Percentiles rank a stretch among this genome's conserved stretches.
Conservation (phyloP, 306 rosid genomes). For the Vachellia collinsii region DNA sequence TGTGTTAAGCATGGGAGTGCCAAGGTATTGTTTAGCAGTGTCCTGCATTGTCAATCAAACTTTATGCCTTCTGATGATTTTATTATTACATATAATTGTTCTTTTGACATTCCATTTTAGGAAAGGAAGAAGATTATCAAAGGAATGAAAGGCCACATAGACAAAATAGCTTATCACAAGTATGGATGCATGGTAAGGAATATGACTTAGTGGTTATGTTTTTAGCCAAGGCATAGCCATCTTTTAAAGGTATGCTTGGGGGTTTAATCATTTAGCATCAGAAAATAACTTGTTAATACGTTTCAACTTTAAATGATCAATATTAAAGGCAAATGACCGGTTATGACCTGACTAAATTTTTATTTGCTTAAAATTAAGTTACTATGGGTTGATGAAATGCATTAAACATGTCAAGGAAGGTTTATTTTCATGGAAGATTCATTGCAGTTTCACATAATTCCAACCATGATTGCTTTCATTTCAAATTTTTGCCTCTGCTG, state of each 20-base stretch:
- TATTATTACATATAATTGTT: conserved; percentile 28
- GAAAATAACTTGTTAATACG: not conserved
- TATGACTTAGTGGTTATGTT: conserved; percentile 29
- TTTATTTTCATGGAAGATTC: conserved; percentile 1
- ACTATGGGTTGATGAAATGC: conserved; percentile 2
- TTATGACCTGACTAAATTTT: conserved; percentile 12
- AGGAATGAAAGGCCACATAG: conserved; percentile 81
- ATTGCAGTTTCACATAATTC: not conserved
- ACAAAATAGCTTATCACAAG: conserved; percentile 75
- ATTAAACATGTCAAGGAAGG: not conserved
- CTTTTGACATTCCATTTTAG: conserved; percentile 50
- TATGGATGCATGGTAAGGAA: conserved; percentile 77
- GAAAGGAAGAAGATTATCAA: conserved; percentile 95
- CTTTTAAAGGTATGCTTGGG: conserved; percentile 19
- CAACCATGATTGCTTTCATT: not conserved
- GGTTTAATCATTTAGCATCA: not conserved
- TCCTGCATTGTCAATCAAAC: conserved; percentile 20
- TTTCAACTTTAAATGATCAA: conserved; percentile 5
- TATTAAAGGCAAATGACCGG: not conserved
- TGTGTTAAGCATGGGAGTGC: conserved; percentile 93
- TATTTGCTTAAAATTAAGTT: not conserved
- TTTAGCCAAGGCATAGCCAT: conserved; percentile 20
- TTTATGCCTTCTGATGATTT: conserved; percentile 31
- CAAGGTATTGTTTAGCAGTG: conserved; percentile 57
- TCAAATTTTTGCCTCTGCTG: not conserved